These are phyloP conservation scores for Linaria vulgaris DNA, from an alignment of 257 asterid species.

Conservation along the genomic window DNA sequence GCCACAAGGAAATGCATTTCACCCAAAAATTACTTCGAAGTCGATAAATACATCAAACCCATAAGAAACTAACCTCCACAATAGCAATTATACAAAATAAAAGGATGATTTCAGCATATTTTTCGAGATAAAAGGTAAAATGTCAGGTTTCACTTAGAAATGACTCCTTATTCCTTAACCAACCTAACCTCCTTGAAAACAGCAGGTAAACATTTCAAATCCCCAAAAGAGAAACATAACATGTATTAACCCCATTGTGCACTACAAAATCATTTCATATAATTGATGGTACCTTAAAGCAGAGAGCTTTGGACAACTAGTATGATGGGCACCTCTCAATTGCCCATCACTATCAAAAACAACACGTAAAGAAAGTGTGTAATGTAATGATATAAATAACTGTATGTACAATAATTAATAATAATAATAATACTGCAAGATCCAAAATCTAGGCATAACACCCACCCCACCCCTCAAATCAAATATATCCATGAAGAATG, in stretches of 20 bases:
- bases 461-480: neutral
- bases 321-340: slow-evolving; percentile 44
- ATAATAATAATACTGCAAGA: too few species aligned
- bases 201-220: slow-evolving; percentile 21
- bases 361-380: slow-evolving; percentile 5
- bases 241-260: slow-evolving; percentile 21
- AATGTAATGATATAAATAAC: too few species aligned
- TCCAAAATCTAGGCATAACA: too few species aligned
- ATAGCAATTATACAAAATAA: neutral
- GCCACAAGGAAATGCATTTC: slow-evolving; percentile 23
- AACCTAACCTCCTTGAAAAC: slow-evolving; percentile 34
- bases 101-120: slow-evolving; percentile 16
- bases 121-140: slow-evolving; percentile 22
- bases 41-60: slow-evolving; percentile 1
- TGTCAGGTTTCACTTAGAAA: slow-evolving; percentile 43
- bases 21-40: slow-evolving; percentile 8
- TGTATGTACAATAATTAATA: too few species aligned
- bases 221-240: slow-evolving; percentile 26
- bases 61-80: neutral
- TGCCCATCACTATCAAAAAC: slow-evolving; percentile 34
- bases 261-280: slow-evolving; percentile 17
- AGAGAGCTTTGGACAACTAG: slow-evolving; percentile 33
- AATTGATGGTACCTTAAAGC: slow-evolving; percentile 24
- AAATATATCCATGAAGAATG: slow-evolving; percentile 24
- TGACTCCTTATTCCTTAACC: slow-evolving; percentile 43